A percentile compares a stretch with the other conserved stretches of the same genome.
Evolutionary conservation across 345 rosid genomes (phyloP).

Genomic region (Anacardium occidentale): DNA sequence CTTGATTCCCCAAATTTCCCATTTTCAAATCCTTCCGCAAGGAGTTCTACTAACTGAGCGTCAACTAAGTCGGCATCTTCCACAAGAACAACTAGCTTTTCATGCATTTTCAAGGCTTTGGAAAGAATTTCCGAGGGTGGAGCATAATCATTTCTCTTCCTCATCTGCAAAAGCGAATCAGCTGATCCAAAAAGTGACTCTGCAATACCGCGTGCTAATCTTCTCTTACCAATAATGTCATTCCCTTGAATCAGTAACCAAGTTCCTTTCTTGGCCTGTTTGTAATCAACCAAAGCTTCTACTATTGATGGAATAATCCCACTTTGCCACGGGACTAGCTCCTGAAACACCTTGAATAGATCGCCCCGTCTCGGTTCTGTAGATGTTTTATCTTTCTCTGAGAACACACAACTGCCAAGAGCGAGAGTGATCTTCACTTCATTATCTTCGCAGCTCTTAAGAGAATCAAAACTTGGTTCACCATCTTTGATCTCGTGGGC

Average conservation of each 20-base stretch:
- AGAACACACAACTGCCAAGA: constrained; percentile 56
- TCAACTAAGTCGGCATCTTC: constrained; percentile 66
- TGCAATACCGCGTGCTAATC: constrained; percentile 64
- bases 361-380: constrained; percentile 4
- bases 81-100: constrained; percentile 50
- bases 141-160: constrained; percentile 30
- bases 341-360: constrained; percentile 44
- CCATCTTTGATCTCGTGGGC: constrained; percentile 28
- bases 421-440: constrained; percentile 75
- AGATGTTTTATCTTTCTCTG: constrained; percentile 27
- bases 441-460: constrained; percentile 54
- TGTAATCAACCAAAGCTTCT: constrained; percentile 40
- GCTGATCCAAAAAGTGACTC: constrained; percentile 52
- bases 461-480: constrained; percentile 58
- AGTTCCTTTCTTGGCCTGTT: constrained; percentile 33
- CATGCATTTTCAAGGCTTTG: constrained; percentile 29
- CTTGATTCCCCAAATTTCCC: constrained; percentile 34
- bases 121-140: constrained; percentile 35
- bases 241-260: constrained; percentile 73
- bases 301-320: constrained; percentile 52
- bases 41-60: constrained; percentile 42
- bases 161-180: constrained; percentile 47
- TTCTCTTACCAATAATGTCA: constrained; percentile 66
- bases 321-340: constrained; percentile 75
- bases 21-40: constrained; percentile 45